phyloP scores from a whole-genome alignment of 768 basidiomycete genomes.

The Mycena metata region DNA sequence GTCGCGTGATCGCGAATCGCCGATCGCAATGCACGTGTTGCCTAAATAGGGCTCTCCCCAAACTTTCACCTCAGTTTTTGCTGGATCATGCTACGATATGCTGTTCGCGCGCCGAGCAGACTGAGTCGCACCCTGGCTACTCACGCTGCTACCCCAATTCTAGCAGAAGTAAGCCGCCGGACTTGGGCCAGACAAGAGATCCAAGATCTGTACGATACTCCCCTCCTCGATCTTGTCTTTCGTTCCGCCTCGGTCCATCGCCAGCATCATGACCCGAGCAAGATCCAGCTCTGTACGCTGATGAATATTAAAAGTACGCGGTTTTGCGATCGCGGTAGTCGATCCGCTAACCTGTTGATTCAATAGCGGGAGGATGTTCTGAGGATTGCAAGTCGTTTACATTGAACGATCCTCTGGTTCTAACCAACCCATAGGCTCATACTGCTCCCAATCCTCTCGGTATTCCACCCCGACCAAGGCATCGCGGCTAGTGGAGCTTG shows the following conservation, averaged over 20 bases:
- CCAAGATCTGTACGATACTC: conserved; percentile 85
- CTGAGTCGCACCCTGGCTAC: conserved; percentile 72
- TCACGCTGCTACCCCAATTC: conserved; percentile 56
- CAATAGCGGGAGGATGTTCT: conserved; percentile 89
- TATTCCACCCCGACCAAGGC: conserved; percentile 93
- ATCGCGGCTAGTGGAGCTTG: conserved; percentile 87
- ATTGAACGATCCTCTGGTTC: conserved; percentile 20
- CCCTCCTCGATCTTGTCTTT: conserved; percentile 91
- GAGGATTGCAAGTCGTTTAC: conserved; percentile 85
- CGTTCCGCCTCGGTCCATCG: conserved; percentile 88
- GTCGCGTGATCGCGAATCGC: conserved; percentile 1
- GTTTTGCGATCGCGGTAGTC: conserved; percentile 33
- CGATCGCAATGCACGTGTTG: background rate
- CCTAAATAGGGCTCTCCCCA: background rate
- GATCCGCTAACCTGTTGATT: conserved; percentile 33
- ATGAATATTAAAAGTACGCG: conserved; percentile 97
- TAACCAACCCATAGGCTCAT: conserved; percentile 73
- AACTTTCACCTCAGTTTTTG: conserved; percentile 17
- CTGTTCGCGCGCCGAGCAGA: conserved; percentile 44
- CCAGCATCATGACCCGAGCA: conserved; percentile 86
- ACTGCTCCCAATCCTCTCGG: conserved; percentile 97
- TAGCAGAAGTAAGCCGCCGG: conserved; percentile 58
- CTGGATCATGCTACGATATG: conserved; percentile 56
- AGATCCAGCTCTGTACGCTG: conserved; percentile 95
- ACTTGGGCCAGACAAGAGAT: conserved; percentile 88